Evolutionary conservation across 148 eudicot species (phyloP).

Genomic region (Amaranthus palmeri): DNA sequence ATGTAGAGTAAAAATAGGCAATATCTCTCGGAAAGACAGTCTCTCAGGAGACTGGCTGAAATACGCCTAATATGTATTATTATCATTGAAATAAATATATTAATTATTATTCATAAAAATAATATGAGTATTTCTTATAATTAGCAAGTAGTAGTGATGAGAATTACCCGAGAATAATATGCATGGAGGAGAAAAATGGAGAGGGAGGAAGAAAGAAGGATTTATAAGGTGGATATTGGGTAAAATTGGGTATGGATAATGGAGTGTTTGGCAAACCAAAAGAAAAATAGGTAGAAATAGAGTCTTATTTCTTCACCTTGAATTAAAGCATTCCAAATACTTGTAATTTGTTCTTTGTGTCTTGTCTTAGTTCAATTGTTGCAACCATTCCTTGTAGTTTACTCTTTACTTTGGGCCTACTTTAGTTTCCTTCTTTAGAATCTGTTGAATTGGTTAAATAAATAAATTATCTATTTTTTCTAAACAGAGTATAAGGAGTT

Average conservation of each 20-base stretch:
- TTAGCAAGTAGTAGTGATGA: neutral
- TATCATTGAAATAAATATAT: too few relatives aligned
- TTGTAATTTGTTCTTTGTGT: neutral
- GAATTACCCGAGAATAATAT: neutral
- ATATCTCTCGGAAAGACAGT: too few relatives aligned
- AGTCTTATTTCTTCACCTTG: conserved; percentile 19
- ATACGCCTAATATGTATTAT: too few relatives aligned
- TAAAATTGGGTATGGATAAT: neutral
- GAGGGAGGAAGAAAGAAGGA: neutral
- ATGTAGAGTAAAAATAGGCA: too few relatives aligned
- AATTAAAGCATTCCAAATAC: conserved; percentile 27
- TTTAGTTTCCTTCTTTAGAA: neutral
- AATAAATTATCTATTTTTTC: neutral
- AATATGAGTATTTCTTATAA: too few relatives aligned
- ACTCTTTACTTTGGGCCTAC: conserved; percentile 23
- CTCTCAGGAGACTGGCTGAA: too few relatives aligned
- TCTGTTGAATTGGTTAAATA: neutral
- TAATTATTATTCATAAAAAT: too few relatives aligned
- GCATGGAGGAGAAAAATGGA: conserved; percentile 4
- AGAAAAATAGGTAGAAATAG: neutral
- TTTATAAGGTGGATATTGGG: neutral
- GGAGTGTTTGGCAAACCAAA: conserved; percentile 18
- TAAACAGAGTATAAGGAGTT: conserved; percentile 1
- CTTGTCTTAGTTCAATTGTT: neutral
- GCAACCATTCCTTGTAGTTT: conserved; percentile 18